Evolutionary conservation across 2,329 filamentous ascomycete genomes (phyloP), one percentile per base, ranked within the genome.

Genomic region (Lachnellula subtilissima): DNA sequence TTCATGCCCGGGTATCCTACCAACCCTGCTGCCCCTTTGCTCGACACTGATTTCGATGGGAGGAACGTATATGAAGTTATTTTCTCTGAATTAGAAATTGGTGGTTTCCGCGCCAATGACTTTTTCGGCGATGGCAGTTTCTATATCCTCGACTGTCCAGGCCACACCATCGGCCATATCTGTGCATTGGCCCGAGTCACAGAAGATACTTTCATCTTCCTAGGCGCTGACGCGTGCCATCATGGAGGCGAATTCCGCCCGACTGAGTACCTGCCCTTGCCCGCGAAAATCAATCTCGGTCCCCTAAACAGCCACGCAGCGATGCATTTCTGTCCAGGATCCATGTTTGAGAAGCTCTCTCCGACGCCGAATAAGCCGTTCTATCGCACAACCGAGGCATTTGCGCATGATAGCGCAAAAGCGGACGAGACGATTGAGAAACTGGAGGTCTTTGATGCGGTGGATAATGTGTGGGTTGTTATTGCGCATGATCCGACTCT

Each of bases 241-340:
- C 54, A 45, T 47, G 49, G 53, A 19, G 50, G 52, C 23, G 55
- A 53, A 25, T 37, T 50, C 12, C 55, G 50, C n/a, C 55, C 48
- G 67, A 89, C 89, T 6, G 85, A 85, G 68, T 89, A 89, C 22
- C 84, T 89, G 14, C 86, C 86, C 12, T 17, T 59, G 2, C 57
- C 57, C 3, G 23, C 4, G 14, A 46, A 36, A 1, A 43, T 59
- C 14, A 19, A 48, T 48, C 43, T 40, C 17, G 39, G 39, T 40
- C 14, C 39, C 8, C 36, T 12, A 22, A 9, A 15, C 25, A n/a
- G 15, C 12, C 12, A 12, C 14, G 47, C 6, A 39, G 45, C 17
- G 39, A 40, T 42, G 32, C 23, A 5, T 39, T 28, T 53, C 28
- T 51, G 50, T 25, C 40, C 48, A 14, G 3, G 14, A 2, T n/a